Base-by-base conservation (phyloP, 805 yeast species). In the Candida koratica region DNA sequence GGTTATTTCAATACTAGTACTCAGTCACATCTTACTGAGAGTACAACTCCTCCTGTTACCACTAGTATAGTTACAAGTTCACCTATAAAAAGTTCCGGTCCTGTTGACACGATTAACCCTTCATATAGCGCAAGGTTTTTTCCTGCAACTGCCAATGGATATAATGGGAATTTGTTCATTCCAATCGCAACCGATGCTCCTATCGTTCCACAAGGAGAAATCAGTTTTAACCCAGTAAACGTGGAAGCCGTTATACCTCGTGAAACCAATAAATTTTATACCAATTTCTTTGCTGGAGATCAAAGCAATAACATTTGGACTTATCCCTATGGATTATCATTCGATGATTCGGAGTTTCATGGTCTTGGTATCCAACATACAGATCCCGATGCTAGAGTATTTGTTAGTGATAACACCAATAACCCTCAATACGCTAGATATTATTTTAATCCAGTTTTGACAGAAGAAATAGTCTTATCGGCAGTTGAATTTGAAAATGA, bases 231-330 rank as follows among this genome's bases (percentile, higher is more conserved):
- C 0, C 77, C 81, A n/a, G 47, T 47, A 3, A 74, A 74, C 23
- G 77, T 75, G 24, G 45, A 42, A 14, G 46, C 47, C 3, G 75
- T 74, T 22, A 44, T 40, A 5, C 71, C 69, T 6, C 66, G 71
- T 41, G 77, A 79, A 49, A 85, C 95, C 15, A 84, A 84, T 65
- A 84, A 82, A 58, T 84, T 84, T 56, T 82, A 76, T 58, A 73
- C 77, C 25, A 84, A 84, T 53, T 49, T 82, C 48, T 59, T 79
- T 44, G 60, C 81, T 16, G 81, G 67, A 15, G 58, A 55, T 34
- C 85, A 77, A 55, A 58, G 64, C 16, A 62, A 67, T 34, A 70
- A 77, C 25, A 71, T 71, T 3, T 83, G 71, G 60, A 67, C 80
- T 6, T 77, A 75, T 47, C 93, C 94, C 15, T 84, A 81, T 52